These are phyloP conservation scores for Lentithecium fluviatile DNA, from an alignment of 495 filamentous ascomycete genomes.

Conservation along the genomic window DNA sequence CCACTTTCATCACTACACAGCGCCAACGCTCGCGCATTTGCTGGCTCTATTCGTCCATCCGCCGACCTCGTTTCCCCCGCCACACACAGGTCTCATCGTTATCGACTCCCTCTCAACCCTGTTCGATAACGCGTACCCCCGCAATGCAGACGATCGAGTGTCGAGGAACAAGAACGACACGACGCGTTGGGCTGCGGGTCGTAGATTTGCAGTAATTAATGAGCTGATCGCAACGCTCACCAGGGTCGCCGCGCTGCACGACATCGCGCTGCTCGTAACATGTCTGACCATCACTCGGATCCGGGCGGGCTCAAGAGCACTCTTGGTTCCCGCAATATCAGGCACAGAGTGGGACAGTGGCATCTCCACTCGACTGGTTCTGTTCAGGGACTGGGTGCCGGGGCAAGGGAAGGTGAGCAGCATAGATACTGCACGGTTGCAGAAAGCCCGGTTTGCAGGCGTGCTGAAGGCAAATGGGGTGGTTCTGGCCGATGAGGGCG, in stretches of 20 bases:
- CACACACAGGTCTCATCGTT: slow-evolving; percentile 63
- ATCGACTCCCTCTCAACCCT: slow-evolving; percentile 73
- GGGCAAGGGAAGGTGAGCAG: slow-evolving; percentile 30
- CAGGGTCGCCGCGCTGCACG: slow-evolving; percentile 62
- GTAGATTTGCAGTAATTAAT: slow-evolving; percentile 62
- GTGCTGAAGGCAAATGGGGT: slow-evolving; percentile 38
- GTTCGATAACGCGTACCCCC: slow-evolving; percentile 71
- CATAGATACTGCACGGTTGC: slow-evolving; percentile 28
- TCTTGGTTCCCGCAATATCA: slow-evolving; percentile 70
- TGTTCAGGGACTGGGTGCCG: slow-evolving; percentile 65
- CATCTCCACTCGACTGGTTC: slow-evolving; percentile 62
- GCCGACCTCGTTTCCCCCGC: slow-evolving; percentile 57
- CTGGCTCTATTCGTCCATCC: slow-evolving; percentile 69
- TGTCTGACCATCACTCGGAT: slow-evolving; percentile 73
- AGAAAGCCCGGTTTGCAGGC: slow-evolving; percentile 40
- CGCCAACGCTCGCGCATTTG: slow-evolving; percentile 68
- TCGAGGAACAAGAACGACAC: slow-evolving; percentile 45
- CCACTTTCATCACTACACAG: slow-evolving; percentile 41
- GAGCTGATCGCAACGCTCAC: slow-evolving; percentile 57
- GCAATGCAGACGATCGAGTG: slow-evolving; percentile 44
- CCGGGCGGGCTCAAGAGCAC: slow-evolving; percentile 52
- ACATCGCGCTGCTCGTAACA: slow-evolving; percentile 66
- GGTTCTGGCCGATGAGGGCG: slow-evolving; percentile 35
- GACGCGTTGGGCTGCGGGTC: slow-evolving; percentile 57
- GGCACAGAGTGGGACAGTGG: slow-evolving; percentile 67